Percentiles rank a stretch among this genome's conserved stretches.
Evolutionary conservation across 129 eudicot genomes (phyloP).

Genomic region (Flaveria trinervia): DNA sequence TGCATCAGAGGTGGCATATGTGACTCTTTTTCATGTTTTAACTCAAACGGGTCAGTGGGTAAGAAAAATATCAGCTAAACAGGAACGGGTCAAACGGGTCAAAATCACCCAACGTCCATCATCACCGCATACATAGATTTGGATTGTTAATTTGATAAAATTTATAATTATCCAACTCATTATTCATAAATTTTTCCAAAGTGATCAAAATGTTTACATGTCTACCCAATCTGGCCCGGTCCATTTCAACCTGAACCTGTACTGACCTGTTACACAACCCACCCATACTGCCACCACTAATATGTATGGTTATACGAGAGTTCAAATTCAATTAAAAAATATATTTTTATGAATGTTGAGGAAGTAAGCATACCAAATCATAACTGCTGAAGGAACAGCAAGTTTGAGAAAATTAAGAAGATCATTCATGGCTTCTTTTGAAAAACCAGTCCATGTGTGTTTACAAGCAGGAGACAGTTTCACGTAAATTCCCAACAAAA

Average conservation of each 20-base stretch:
- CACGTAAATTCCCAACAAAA: conserved; percentile 52
- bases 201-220: too few relatives aligned
- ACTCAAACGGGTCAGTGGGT: not conserved
- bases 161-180: not conserved
- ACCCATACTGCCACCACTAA: too few relatives aligned
- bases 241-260: too few relatives aligned
- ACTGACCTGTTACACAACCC: too few relatives aligned
- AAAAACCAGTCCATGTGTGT: conserved; percentile 66
- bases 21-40: not conserved
- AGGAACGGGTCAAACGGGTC: not conserved
- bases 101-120: not conserved
- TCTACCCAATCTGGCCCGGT: too few relatives aligned
- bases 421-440: conserved; percentile 56
- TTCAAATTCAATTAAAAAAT: too few relatives aligned
- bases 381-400: conserved; percentile 64
- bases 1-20: not conserved
- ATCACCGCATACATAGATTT: not conserved
- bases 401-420: conserved; percentile 51
- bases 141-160: not conserved
- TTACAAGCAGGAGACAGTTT: conserved; percentile 56
- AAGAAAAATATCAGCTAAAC: not conserved
- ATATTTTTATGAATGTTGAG: not conserved
- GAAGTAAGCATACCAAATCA: conserved; percentile 58
- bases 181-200: not conserved
- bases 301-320: too few relatives aligned